Evolutionary conservation across 495 filamentous ascomycete species (phyloP), one percentile per base, ranked within the genome.

Genomic region (Penicillium cinerascens): DNA sequence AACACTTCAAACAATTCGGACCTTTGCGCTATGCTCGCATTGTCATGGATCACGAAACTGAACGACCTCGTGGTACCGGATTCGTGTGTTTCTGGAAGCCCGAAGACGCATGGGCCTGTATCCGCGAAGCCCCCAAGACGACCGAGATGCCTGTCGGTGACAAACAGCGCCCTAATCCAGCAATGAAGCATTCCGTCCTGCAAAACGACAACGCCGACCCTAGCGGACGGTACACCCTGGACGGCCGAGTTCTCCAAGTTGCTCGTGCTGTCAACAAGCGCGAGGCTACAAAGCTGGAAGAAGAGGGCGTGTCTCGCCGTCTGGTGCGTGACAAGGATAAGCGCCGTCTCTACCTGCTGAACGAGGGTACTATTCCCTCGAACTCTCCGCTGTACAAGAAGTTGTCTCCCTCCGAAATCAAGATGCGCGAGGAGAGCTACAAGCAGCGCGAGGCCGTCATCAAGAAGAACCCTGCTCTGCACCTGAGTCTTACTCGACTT

Each of bases 21-120:
- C 76, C 78, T 1, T 72, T 97, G 44, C 80, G 90, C 20, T 99
- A 97, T 65, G 92, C 91, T 18, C 79, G 95, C 35, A 82, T 95
- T 22, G 95, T 99, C 23, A 75, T 92, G 51, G 93, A 99, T 63
- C 81, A 72, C 22, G 82, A 84, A 21, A 96, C 89, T 3, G 89
- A 89, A 54, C 82, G 87, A 13, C 89, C 93, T 2, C 88, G 87
- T 35, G 93, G 93, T 23, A 97, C 93, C 4, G 93, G 88, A 3
- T 99, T 99, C 63, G 91, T 96, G 16, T 93, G 89, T 69, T 97
- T 97, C 77, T 87, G 84, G 73, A 85, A 88, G 49, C 66, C 70
- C 41, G 82, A 86, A 16, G 87, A 96, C 66, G 86, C 82, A 26
- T 75, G 80, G 44, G 63, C 76, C 20, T 97, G 95, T 69, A 67